Conservation (phyloP, 441 rosid genomes). For the California macrophylla region DNA sequence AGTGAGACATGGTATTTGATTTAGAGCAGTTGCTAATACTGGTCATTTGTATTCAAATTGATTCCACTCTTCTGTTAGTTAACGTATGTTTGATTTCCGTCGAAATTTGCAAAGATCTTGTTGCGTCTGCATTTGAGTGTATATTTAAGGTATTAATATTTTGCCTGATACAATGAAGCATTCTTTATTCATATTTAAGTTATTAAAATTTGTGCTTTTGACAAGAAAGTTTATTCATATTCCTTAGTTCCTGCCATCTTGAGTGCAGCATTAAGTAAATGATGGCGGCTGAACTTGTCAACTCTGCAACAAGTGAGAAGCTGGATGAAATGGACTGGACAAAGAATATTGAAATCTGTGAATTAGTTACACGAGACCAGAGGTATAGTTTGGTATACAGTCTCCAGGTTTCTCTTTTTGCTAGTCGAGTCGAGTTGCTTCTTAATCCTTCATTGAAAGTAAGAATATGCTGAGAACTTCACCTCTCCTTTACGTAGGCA, state of each 20-base stretch:
- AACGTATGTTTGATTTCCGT: background rate
- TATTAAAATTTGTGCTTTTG: background rate
- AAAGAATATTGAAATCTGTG: conserved; percentile 82
- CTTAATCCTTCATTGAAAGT: background rate
- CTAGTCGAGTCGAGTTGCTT: background rate
- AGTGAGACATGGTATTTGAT: background rate
- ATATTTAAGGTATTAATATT: background rate
- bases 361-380: conserved; percentile 63
- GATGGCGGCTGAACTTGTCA: conserved; percentile 89
- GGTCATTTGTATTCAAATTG: background rate
- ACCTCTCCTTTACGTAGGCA: conserved; percentile 35
- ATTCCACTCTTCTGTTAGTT: background rate
- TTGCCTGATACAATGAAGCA: background rate
- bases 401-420: background rate
- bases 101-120: no score
- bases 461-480: background rate
- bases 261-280: conserved; percentile 25
- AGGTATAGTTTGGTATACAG: conserved; percentile 31
- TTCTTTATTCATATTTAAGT: background rate
- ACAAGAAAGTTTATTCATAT: background rate
- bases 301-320: conserved; percentile 71
- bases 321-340: conserved; percentile 80
- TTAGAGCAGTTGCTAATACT: background rate
- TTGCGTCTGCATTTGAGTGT: background rate
- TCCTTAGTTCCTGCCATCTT: conserved; percentile 5